phyloP scores from a whole-genome alignment of 257 asterid species.

The Coffea canephora region DNA sequence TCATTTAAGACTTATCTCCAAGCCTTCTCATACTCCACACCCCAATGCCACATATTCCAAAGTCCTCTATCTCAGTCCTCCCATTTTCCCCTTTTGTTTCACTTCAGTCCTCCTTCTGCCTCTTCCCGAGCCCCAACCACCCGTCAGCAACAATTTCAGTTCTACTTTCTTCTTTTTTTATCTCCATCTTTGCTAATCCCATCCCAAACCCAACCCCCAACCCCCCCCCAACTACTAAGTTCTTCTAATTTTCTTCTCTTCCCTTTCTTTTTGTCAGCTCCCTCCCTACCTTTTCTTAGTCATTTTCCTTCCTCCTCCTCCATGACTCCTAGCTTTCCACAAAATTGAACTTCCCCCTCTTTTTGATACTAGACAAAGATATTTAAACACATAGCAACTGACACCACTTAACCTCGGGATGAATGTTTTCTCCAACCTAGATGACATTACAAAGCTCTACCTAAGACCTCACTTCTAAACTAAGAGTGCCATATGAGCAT shows the following conservation, averaged over 20 bases:
- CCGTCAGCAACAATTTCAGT: background rate
- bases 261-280: background rate
- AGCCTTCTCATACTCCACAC: background rate
- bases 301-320: background rate
- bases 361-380: background rate
- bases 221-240: background rate
- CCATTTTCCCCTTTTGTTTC: background rate
- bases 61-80: background rate
- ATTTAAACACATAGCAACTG: background rate
- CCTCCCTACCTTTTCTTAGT: background rate
- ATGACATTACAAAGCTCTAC: background rate
- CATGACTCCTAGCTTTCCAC: background rate
- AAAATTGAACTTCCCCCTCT: background rate
- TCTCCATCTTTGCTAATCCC: background rate
- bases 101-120: background rate
- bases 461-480: background rate
- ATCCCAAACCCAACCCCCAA: too few species aligned
- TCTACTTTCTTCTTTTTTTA: background rate
- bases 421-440: background rate
- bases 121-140: background rate
- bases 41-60: background rate
- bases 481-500: background rate
- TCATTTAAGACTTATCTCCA: background rate
- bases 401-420: background rate
- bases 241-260: background rate